phyloP scores from a whole-genome alignment of 768 basidiomycete species.

The Boletus eberwhitei region DNA sequence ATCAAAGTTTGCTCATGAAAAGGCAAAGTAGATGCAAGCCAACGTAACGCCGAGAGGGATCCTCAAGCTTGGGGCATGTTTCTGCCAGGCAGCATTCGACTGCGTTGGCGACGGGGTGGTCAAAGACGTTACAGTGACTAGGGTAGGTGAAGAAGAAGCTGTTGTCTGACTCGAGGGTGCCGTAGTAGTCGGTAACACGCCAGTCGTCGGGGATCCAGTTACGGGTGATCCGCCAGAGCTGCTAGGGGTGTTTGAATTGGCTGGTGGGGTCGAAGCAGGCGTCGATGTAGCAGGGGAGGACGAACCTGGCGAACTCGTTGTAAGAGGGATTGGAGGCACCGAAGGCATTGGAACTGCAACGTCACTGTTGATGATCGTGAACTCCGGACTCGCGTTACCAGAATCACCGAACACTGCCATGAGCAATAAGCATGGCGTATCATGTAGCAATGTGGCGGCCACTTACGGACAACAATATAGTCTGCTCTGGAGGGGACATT shows the following conservation, averaged over 20 bases:
- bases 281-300: background rate
- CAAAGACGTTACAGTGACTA: slow-evolving; percentile 4
- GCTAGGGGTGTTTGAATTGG: background rate
- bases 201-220: background rate
- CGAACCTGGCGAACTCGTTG: slow-evolving; percentile 3
- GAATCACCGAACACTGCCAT: slow-evolving; percentile 39
- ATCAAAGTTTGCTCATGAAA: slow-evolving; percentile 20
- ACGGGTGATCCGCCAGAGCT: background rate
- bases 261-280: background rate
- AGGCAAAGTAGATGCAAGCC: slow-evolving; percentile 10
- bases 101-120: slow-evolving; percentile 10
- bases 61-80: slow-evolving; percentile 12
- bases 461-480: slow-evolving; percentile 40
- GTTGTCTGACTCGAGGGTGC: background rate
- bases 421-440: background rate
- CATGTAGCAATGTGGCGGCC: too few species aligned
- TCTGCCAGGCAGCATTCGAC: slow-evolving; percentile 27
- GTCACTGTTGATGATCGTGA: slow-evolving; percentile 54
- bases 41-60: slow-evolving; percentile 18
- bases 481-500: slow-evolving; percentile 28
- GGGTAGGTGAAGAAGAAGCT: background rate
- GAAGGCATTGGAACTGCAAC: slow-evolving; percentile 33
- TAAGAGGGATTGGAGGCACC: slow-evolving; percentile 2
- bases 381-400: slow-evolving; percentile 39
- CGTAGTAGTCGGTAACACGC: background rate